Percentiles rank a stretch among this genome's conserved stretches.
phyloP scores from a whole-genome alignment of 495 filamentous ascomycete species.

The Annulohypoxylon nitens region DNA sequence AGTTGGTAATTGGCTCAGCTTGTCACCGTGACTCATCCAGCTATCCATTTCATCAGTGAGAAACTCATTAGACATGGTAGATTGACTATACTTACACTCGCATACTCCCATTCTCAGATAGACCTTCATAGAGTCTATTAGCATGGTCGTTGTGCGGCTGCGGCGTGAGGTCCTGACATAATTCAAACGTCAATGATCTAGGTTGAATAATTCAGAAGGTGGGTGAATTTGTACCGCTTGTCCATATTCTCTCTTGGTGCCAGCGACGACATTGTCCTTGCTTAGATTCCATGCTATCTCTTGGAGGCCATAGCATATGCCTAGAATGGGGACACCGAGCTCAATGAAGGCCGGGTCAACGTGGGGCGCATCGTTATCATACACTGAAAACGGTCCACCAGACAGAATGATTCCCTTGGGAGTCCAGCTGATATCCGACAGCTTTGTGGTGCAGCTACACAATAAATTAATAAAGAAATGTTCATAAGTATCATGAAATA shows the following conservation, averaged over 20 bases:
- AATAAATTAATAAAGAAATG: background rate
- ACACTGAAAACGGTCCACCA: slow-evolving; percentile 71
- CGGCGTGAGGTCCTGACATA: slow-evolving; percentile 57
- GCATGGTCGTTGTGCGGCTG: slow-evolving; percentile 68
- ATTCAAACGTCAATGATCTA: slow-evolving; percentile 53
- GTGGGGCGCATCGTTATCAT: slow-evolving; percentile 72
- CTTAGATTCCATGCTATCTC: slow-evolving; percentile 83
- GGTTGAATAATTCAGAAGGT: background rate
- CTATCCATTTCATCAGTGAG: slow-evolving; percentile 51
- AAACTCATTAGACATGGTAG: background rate
- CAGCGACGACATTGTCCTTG: slow-evolving; percentile 77
- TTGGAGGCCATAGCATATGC: slow-evolving; percentile 84
- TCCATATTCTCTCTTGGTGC: slow-evolving; percentile 79
- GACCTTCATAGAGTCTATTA: slow-evolving; percentile 77
- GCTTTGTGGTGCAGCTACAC: slow-evolving; percentile 78
- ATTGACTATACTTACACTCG: slow-evolving; percentile 36
- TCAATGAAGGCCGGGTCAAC: slow-evolving; percentile 85
- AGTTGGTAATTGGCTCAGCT: slow-evolving; percentile 77
- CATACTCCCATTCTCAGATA: slow-evolving; percentile 68
- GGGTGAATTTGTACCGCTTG: slow-evolving; percentile 60
- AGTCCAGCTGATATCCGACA: slow-evolving; percentile 80
- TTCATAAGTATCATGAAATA: background rate
- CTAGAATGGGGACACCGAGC: slow-evolving; percentile 78
- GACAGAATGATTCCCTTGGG: slow-evolving; percentile 83
- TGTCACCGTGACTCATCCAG: slow-evolving; percentile 92